Base-by-base conservation (phyloP, 306 rosid species). In the Inga laurina region DNA sequence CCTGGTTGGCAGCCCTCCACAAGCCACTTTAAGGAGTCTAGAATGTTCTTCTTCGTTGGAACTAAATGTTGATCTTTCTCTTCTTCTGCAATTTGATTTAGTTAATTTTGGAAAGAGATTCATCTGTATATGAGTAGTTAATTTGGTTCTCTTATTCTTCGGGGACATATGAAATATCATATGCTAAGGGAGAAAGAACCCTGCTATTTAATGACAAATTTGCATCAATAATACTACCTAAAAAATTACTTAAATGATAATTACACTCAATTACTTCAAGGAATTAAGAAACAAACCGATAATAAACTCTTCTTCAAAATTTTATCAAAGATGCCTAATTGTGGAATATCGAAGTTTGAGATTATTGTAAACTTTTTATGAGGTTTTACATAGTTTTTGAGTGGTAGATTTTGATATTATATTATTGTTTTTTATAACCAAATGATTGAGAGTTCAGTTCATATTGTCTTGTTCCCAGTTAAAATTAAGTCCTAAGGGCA, bases 21-120 rank as follows among this genome's bases (percentile, higher is more conserved):
- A 7, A 94, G 90, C 98, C 98, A 94, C 34, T 85, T 84, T 72
- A 94, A 79, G 22, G 88, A 84, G 3, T 70, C 84, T 76, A 84
- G 62, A 19, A 94, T 90, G 86, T 94, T 92, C 80, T 79, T 88
- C 89, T 84, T 94, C 1, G 97, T 92, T 27, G 98, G 98, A 43
- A 45, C 24, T 9, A 59, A 80, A 39, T 70, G 83, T 4, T 75
- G 77, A 2, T 67, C 79, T 0, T 24, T n/a, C 66, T 85, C 57
- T 35, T 82, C 77, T 57, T 94, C 94, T 91, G 86, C 84, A 80
- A 81, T 73, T 74, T 56, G 35, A 44, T 22, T 79, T 41, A 12
- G 34, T 72, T 72, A 72, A 73, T 81, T n/a, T 16, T 21, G 21
- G 37, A 83, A 69, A 59, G 27, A 79, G 54, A 75, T 69, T 67